These are phyloP conservation scores for Biscutella laevigata DNA, from an alignment of 441 rosid species.

Conservation along the genomic window DNA sequence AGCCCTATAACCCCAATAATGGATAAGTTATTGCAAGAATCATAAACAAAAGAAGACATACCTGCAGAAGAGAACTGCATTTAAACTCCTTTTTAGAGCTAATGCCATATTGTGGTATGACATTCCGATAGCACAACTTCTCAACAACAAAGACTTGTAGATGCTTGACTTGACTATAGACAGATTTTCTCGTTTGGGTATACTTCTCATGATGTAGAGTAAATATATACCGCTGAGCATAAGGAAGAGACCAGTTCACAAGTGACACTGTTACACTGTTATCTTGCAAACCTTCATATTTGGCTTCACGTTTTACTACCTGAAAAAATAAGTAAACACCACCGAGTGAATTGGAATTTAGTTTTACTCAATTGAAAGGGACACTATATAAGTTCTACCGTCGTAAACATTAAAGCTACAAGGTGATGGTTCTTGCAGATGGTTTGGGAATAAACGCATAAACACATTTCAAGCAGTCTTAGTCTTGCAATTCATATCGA, in stretches of 20 bases:
- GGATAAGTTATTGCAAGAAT: neutral
- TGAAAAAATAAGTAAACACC: conserved; percentile 27
- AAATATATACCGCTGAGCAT: conserved; percentile 79
- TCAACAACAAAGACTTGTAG: conserved; percentile 57
- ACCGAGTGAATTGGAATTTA: neutral
- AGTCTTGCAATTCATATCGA: neutral
- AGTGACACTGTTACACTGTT: conserved; percentile 45
- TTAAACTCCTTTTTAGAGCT: conserved; percentile 43
- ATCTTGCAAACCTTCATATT: conserved; percentile 44
- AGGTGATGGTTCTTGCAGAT: neutral
- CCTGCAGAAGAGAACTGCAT: conserved; percentile 79
- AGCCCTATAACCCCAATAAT: neutral
- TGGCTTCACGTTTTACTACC: conserved; percentile 79
- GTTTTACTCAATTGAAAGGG: neutral
- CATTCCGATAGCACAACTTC: conserved; percentile 58
- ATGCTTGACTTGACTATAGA: conserved; percentile 39
- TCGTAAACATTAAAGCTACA: conserved; percentile 13
- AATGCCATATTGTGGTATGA: conserved; percentile 38
- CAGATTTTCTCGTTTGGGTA: conserved; percentile 41
- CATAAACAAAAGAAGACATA: conserved; percentile 21
- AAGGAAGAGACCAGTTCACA: conserved; percentile 85
- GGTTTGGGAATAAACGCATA: neutral
- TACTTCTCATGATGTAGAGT: conserved; percentile 52
- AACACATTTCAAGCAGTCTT: conserved; percentile 9
- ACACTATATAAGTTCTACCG: conserved; percentile 4